Evolutionary conservation across 148 eudicot species (phyloP), one percentile per base, ranked within the genome.

Genomic region (Rhododendron henanense): DNA sequence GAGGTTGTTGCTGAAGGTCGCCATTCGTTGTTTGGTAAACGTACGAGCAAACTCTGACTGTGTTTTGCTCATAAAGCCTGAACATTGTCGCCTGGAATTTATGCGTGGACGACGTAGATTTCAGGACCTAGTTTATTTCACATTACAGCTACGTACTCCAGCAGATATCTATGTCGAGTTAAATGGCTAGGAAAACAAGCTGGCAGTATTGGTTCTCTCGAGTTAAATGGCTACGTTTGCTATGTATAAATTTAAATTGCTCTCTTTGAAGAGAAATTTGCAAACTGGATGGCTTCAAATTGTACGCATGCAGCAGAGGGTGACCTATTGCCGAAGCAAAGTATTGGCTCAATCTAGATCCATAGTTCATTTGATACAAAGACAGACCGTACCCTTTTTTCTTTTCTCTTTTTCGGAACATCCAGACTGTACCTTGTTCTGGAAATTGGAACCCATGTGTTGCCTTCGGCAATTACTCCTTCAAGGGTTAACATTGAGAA

Each of bases 1-100:
- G 91, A 92, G 80, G 81, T 92, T 53, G 85, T 96, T 83, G 98
- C 99, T 79, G 93, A 96, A 93, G 99, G 98, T 48, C 84, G 99
- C 47, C 98, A 96, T 89, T 92, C 96, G 31, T 87, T 96, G 89
- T 96, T 96, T 85, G 90, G 91, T 87, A 91, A 85, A 88, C 86
- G 57, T 33, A 19, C 73, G 47, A 92, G 94, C 91, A 91, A 91
- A 87, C 87, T 92, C 18, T 93, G 87, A 90, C 10, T 51, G 51
- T 21, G 14, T 35, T 50, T 51, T 16, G 59, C 19, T 4, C 39
- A 71, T 35, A 33, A 47, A 80, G 61, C 57, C 11, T 19, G 23
- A 84, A 73, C 44, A 16, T 9, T 16, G 16, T 35, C 8, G 21
- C 45, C 81, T 37, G 45, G 21, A 81, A 71, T 45, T 83, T 39